Base-by-base conservation (phyloP, 2,329 filamentous ascomycete species). In the Diaporthe humulicola region DNA sequence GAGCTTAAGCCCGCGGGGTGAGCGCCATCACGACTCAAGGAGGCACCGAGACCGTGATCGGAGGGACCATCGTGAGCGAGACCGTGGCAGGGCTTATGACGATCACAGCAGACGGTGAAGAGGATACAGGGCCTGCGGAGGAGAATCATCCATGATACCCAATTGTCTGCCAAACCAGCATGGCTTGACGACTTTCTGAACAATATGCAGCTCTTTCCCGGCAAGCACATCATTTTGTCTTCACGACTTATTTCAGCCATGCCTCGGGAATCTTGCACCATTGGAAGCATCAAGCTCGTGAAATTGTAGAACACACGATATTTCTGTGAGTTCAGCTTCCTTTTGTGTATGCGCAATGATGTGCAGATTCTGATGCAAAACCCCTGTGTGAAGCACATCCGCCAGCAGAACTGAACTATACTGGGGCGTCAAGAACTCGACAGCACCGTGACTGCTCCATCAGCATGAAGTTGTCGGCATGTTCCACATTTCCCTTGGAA, bases 1-100 rank as follows among this genome's bases (percentile, higher is more conserved):
- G 70, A 87, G 85, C 81, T 81, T 78, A 70, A 81, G 80, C 61
- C 81, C 79, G 28, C 77, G 78, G 58, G 71, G 76, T 42, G 77
- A 81, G 42, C 76, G 79, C 60, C 71, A 78, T 52, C 73, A 77
- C 28, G 78, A 74, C 4, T 17, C 48, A 8, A 57, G 60, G 38
- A 60, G 78, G 50, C 79, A 83, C 45, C 77, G 81, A 48, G 79
- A 81, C 54, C 74, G 79, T 36, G 80, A 79, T 36, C 25, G 70
- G 25, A 72, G 58, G 5, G 71, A 54, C 40, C 40, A 58, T 25
- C 70, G 45, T n/a, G 67, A 74, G 30, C 56, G 77, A 77, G 81
- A 78, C 73, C 80, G 79, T 50, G 78, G 81, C 75, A 80, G 78
- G 79, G 83, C 81, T 77, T 81, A 77, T 60, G 79, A 78, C 48